Conservation (phyloP, 306 rosid species). For the Castanea mollissima region DNA sequence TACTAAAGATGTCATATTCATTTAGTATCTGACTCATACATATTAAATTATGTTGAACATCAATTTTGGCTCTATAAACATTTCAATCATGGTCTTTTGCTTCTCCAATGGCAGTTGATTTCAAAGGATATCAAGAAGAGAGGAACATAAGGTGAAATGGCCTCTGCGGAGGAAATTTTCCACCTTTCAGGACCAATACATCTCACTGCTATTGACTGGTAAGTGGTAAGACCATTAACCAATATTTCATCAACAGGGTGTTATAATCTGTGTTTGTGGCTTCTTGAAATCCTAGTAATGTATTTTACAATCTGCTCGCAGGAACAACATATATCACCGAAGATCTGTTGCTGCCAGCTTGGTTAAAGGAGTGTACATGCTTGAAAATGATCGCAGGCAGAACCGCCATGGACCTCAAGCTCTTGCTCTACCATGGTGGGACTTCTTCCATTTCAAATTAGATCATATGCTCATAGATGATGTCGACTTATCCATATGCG, state of each 20-base stretch:
- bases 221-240: conserved; percentile 13
- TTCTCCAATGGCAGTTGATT: not conserved
- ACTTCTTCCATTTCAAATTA: conserved; percentile 26
- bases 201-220: conserved; percentile 32
- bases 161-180: not conserved
- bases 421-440: conserved; percentile 21
- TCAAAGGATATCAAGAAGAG: not conserved
- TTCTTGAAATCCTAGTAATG: too few relatives aligned
- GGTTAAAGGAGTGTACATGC: conserved; percentile 16
- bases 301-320: not conserved
- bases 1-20: too few relatives aligned
- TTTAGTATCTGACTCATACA: too few relatives aligned
- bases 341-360: conserved; percentile 25
- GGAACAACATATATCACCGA: conserved; percentile 16
- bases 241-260: too few relatives aligned
- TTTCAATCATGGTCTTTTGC: too few relatives aligned
- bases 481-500: conserved; percentile 13
- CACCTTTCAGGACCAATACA: conserved; percentile 22
- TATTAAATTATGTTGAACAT: too few relatives aligned
- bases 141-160: not conserved
- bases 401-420: conserved; percentile 14
- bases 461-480: not conserved
- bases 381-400: conserved; percentile 16
- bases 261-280: too few relatives aligned
- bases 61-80: too few relatives aligned